Conservation (phyloP, 2,329 filamentous ascomycete genomes). For the Aspergillus pseudoterreus region DNA sequence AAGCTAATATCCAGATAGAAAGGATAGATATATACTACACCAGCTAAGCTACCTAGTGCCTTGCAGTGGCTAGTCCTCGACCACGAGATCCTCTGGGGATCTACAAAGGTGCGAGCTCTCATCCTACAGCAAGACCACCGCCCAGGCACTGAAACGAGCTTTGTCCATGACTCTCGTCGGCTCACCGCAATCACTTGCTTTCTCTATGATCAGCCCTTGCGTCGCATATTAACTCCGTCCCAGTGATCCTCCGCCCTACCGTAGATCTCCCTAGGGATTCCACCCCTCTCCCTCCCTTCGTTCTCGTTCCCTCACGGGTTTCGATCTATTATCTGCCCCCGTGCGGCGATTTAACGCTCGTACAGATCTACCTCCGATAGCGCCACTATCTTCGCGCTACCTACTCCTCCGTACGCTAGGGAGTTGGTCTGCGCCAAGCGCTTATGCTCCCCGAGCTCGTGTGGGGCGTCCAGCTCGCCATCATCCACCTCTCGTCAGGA, state of each 20-base stretch:
- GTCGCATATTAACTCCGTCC: not conserved
- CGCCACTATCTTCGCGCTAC: no score
- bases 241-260: not conserved
- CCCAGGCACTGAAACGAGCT: not conserved
- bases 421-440: no score
- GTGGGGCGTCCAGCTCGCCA: no score
- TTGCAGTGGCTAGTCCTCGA: not conserved
- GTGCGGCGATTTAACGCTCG: not conserved
- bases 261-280: not conserved
- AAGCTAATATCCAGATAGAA: not conserved
- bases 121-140: not conserved
- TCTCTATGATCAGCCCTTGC: not conserved
- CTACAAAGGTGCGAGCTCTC: not conserved
- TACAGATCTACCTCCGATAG: not conserved
- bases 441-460: no score
- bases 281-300: not conserved
- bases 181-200: not conserved
- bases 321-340: not conserved
- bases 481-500: no score
- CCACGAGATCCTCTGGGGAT: not conserved
- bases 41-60: no score
- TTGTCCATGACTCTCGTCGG: not conserved
- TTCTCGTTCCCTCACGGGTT: not conserved
- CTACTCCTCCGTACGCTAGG: no score
- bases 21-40: no score